Conservation (phyloP, 1,139 yeast species). For the Lodderomyces margitis region DNA sequence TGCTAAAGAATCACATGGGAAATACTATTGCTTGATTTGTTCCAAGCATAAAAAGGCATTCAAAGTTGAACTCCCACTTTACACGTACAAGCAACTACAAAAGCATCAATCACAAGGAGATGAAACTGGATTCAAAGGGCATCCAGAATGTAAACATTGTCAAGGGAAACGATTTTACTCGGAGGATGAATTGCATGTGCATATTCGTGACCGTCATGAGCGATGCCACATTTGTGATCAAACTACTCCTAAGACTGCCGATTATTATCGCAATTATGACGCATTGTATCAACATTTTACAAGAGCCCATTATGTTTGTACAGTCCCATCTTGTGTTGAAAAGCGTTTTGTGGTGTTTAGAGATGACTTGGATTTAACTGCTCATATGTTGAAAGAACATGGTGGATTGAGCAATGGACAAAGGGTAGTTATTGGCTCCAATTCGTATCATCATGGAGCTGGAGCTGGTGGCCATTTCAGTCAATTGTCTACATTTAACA, state of each 20-base stretch:
- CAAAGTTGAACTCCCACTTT: conserved; percentile 65
- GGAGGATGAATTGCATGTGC: conserved; percentile 80
- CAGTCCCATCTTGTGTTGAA: conserved; percentile 80
- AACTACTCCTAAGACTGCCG: conserved; percentile 61
- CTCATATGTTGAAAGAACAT: conserved; percentile 86
- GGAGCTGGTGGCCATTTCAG: conserved; percentile 40
- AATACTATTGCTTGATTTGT: conserved; percentile 72
- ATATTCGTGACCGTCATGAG: conserved; percentile 83
- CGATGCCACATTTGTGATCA: conserved; percentile 88
- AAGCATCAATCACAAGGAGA: conserved; percentile 72
- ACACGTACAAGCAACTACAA: conserved; percentile 59
- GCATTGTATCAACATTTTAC: conserved; percentile 72
- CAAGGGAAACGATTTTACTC: conserved; percentile 75
- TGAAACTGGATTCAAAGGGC: conserved; percentile 78
- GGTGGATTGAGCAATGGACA: conserved; percentile 55
- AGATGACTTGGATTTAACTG: conserved; percentile 81
- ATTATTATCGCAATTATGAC: conserved; percentile 76
- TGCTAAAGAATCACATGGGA: conserved; percentile 58
- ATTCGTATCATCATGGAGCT: conserved; percentile 45
- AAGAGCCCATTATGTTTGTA: conserved; percentile 72
- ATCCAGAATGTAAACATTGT: conserved; percentile 87
- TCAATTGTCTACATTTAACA: conserved; percentile 61
- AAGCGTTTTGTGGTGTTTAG: conserved; percentile 88
- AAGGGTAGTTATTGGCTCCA: conserved; percentile 41
- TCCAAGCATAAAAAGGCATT: conserved; percentile 73